Evolutionary conservation across 225 moss, liverwort and hornwort genomes (phyloP).

Genomic region (Asterella californica): DNA sequence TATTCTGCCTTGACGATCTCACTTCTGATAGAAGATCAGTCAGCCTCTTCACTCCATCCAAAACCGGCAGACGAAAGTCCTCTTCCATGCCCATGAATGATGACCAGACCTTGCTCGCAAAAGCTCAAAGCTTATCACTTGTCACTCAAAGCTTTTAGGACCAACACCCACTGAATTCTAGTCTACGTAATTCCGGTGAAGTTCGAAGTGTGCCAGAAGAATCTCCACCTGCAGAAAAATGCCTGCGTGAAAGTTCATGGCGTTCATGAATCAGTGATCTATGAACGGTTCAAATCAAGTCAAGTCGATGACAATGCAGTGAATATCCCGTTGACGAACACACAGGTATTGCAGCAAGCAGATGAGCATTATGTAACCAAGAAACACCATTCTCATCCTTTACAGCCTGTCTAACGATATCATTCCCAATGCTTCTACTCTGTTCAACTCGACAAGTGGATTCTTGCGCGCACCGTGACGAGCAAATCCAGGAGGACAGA

Average conservation of each 20-base stretch:
- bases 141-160: not conserved
- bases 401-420: not conserved
- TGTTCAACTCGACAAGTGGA: not conserved
- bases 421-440: not conserved
- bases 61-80: not conserved
- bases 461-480: not conserved
- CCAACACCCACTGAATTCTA: not conserved
- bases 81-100: not conserved
- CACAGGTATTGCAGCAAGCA: not conserved
- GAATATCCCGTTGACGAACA: not conserved
- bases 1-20: conserved; percentile 3
- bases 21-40: not conserved
- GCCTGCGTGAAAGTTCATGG: not conserved
- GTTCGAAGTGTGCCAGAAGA: not conserved
- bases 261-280: not conserved
- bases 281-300: not conserved
- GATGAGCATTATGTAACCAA: not conserved
- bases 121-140: not conserved
- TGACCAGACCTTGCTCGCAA: not conserved
- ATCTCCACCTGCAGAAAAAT: not conserved
- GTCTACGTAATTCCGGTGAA: not conserved
- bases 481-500: not conserved
- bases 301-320: not conserved
- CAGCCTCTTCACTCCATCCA: not conserved
- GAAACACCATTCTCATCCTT: too few species aligned